phyloP scores from a whole-genome alignment of 2,329 filamentous ascomycete species.

The Alternaria brassicicola region DNA sequence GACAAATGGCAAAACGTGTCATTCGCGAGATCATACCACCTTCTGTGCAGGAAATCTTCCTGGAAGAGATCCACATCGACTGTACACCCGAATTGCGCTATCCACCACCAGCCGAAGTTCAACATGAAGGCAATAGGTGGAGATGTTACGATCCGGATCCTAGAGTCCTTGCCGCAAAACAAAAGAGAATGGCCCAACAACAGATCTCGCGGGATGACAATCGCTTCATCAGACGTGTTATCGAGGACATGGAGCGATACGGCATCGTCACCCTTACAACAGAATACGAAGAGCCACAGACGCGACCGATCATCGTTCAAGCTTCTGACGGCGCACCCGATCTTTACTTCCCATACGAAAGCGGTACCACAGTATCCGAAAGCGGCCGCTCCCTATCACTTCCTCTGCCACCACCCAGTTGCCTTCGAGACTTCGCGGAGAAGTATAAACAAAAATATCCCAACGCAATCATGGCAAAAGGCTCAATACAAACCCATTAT shows the following conservation, averaged over 20 bases:
- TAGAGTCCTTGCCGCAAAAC: too few relatives aligned
- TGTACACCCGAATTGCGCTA: slow-evolving; percentile 21
- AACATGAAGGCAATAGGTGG: slow-evolving; percentile 36
- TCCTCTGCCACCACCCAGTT: slow-evolving; percentile 22
- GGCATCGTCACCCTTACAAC: slow-evolving; percentile 27
- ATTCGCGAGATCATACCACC: slow-evolving; percentile 32
- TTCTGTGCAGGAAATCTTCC: slow-evolving; percentile 29
- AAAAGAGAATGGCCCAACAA: slow-evolving; percentile 1
- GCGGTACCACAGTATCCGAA: too few relatives aligned
- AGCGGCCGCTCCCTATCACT: too few relatives aligned
- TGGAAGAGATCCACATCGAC: slow-evolving; percentile 29
- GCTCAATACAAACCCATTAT: slow-evolving; percentile 36
- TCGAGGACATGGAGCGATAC: slow-evolving; percentile 38
- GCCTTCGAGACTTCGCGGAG: slow-evolving; percentile 28
- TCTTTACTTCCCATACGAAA: slow-evolving; percentile 39
- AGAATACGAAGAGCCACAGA: slow-evolving; percentile 32
- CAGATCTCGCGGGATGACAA: slow-evolving; percentile 24
- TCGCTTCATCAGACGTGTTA: slow-evolving; percentile 30
- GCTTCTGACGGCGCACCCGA: slow-evolving; percentile 31
- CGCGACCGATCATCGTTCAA: slow-evolving; percentile 30
- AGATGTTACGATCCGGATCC: slow-evolving; percentile 27
- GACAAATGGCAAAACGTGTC: slow-evolving; percentile 30
- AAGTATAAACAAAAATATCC: slow-evolving; percentile 27
- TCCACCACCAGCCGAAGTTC: slow-evolving; percentile 24
- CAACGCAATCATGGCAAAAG: slow-evolving; percentile 33